These are phyloP conservation scores for Acorus gramineus DNA, from an alignment of 106 monocot genomes.

Conservation along the genomic window DNA sequence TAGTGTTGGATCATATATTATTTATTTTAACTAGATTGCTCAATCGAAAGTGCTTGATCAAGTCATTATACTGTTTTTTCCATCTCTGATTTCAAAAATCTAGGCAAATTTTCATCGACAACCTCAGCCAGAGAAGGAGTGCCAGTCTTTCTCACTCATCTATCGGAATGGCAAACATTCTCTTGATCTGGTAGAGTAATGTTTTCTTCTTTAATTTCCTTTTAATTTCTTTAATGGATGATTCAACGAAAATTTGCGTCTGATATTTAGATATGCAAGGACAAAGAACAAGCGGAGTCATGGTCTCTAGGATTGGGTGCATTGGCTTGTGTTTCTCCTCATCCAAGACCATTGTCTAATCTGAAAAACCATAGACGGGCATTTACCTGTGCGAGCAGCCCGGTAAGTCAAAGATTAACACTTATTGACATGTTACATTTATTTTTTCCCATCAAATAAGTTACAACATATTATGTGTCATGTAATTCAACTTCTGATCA, in stretches of 20 bases:
- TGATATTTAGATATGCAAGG: conserved; percentile 66
- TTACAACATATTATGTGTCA: too few relatives aligned
- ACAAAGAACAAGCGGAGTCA: conserved; percentile 63
- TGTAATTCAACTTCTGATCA: too few relatives aligned
- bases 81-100: not conserved
- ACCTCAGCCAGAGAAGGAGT: conserved; percentile 40
- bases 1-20: not conserved
- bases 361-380: conserved; percentile 23
- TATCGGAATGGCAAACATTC: conserved; percentile 62
- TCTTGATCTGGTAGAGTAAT: conserved; percentile 48
- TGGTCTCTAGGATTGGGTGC: conserved; percentile 61
- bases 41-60: too few relatives aligned
- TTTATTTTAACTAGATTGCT: not conserved
- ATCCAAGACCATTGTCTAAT: conserved; percentile 19
- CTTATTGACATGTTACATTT: too few relatives aligned
- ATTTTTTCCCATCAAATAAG: too few relatives aligned
- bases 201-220: not conserved
- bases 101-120: conserved; percentile 72
- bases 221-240: not conserved
- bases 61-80: too few relatives aligned
- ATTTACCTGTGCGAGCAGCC: conserved; percentile 2
- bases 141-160: conserved; percentile 55
- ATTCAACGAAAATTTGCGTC: not conserved
- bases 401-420: conserved; percentile 8
- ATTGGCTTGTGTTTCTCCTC: conserved; percentile 29